A percentile compares a stretch with the other conserved stretches of the same genome.
Conservation (phyloP, 192 early-diverging fungal species). For the Anaeromyces robustus region DNA sequence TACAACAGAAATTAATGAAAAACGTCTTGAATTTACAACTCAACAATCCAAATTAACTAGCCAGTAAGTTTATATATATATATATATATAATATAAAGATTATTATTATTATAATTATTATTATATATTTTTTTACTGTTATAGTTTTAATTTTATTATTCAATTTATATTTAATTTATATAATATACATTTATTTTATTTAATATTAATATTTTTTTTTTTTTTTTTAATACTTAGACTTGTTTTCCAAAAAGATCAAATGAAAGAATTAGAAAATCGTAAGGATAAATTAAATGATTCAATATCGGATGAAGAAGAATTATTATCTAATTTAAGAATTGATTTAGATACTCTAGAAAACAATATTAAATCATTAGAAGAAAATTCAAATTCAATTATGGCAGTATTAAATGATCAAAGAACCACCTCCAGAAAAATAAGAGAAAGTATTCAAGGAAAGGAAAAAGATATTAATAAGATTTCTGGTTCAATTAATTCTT, state of each 20-base stretch:
- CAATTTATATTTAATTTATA: not conserved
- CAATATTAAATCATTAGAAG: not conserved
- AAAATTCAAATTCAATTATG: not conserved
- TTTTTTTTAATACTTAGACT: not conserved
- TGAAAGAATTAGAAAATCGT: not conserved
- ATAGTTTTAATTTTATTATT: too few relatives aligned
- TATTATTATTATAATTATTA: not conserved
- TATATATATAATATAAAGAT: too few relatives aligned
- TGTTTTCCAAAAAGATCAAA: not conserved
- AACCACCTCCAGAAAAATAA: not conserved
- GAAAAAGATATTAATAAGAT: not conserved
- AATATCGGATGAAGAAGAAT: not conserved
- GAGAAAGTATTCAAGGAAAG: not conserved
- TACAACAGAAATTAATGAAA: conserved; percentile 57
- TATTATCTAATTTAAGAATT: not conserved
- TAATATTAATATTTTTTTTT: too few relatives aligned
- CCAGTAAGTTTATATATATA: conserved; percentile 26
- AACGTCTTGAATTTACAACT: conserved; percentile 56
- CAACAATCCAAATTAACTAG: conserved; percentile 63
- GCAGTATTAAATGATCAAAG: not conserved
- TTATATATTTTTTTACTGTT: not conserved
- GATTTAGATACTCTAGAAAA: not conserved
- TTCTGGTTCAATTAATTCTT: not conserved
- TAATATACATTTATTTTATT: too few relatives aligned
- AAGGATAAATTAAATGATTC: not conserved